Evolutionary conservation across 2,329 filamentous ascomycete genomes (phyloP).

Genomic region (Fragosphaeria purpurea): DNA sequence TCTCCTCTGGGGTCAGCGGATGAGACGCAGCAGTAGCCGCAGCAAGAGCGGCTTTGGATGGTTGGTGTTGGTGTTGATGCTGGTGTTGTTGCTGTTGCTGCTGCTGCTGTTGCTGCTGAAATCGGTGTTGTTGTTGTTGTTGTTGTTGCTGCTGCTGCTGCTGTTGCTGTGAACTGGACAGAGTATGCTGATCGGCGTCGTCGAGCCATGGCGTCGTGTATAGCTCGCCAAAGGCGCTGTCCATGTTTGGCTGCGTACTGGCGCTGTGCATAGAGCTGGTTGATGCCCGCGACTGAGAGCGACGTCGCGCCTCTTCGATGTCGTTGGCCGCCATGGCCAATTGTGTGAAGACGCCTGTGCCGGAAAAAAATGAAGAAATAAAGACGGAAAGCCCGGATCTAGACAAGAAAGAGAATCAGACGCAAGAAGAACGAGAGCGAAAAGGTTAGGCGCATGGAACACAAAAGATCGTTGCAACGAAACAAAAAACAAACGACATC

Average conservation of each 20-base stretch:
- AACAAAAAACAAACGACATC: not conserved
- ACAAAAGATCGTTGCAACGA: not conserved
- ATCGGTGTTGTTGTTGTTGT: conserved; percentile 29
- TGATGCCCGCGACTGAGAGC: conserved; percentile 44
- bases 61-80: conserved; percentile 35
- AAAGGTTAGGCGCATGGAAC: conserved; percentile 1
- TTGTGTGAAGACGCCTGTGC: conserved; percentile 8
- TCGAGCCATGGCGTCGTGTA: conserved; percentile 41
- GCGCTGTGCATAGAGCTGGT: conserved; percentile 48
- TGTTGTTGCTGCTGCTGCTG: conserved; percentile 32
- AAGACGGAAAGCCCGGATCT: not conserved
- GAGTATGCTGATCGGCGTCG: conserved; percentile 30
- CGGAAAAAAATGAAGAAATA: not conserved
- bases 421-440: not conserved
- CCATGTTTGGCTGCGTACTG: conserved; percentile 40
- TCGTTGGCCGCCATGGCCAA: conserved; percentile 22
- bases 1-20: conserved; percentile 47
- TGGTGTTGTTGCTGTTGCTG: conserved; percentile 16
- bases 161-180: conserved; percentile 31
- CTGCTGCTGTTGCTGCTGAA: not conserved
- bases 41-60: conserved; percentile 8
- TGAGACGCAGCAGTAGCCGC: conserved; percentile 17
- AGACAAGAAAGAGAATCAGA: not conserved
- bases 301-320: conserved; percentile 34
- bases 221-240: conserved; percentile 36